Conservation (phyloP, 1,139 yeast genomes). For the Suhomyces yuchorum region DNA sequence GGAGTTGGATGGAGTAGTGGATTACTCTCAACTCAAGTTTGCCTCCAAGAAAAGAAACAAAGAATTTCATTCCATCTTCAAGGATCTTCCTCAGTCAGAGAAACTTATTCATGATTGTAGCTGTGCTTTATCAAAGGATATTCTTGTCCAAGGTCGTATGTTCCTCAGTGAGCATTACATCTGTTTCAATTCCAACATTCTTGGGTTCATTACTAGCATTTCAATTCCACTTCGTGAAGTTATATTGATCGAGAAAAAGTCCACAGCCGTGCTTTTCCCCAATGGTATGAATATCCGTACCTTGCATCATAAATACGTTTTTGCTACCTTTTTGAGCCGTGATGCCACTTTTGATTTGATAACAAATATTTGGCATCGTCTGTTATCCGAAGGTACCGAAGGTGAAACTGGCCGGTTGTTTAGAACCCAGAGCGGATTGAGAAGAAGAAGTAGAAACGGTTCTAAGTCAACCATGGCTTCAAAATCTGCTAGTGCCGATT, state of each 20-base stretch:
- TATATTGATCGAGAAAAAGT: constrained; percentile 68
- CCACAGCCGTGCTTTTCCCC: constrained; percentile 73
- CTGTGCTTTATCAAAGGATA: constrained; percentile 73
- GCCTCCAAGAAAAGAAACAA: constrained; percentile 52
- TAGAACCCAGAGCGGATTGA: constrained; percentile 5
- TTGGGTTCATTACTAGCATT: constrained; percentile 73
- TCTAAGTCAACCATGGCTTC: constrained; percentile 16
- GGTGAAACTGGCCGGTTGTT: constrained; percentile 9
- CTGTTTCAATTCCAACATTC: constrained; percentile 70
- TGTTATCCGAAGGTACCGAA: constrained; percentile 32
- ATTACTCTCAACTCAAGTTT: constrained; percentile 27
- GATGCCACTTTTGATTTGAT: constrained; percentile 66
- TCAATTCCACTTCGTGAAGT: constrained; percentile 70
- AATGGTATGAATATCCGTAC: constrained; percentile 74
- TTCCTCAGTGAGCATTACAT: constrained; percentile 61
- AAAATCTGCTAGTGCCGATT: constrained; percentile 15
- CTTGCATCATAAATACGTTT: constrained; percentile 66
- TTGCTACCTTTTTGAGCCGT: constrained; percentile 72
- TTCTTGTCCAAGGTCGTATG: constrained; percentile 70
- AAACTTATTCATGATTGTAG: constrained; percentile 63
- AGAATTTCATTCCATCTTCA: constrained; percentile 66
- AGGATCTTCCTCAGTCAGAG: constrained; percentile 55
- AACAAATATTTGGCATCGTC: constrained; percentile 61
- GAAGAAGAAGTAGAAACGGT: constrained; percentile 14
- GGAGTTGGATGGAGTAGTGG: constrained; percentile 20